phyloP scores from a whole-genome alignment of 192 early-diverging fungal genomes.

The Irineochytrium annulatum region DNA sequence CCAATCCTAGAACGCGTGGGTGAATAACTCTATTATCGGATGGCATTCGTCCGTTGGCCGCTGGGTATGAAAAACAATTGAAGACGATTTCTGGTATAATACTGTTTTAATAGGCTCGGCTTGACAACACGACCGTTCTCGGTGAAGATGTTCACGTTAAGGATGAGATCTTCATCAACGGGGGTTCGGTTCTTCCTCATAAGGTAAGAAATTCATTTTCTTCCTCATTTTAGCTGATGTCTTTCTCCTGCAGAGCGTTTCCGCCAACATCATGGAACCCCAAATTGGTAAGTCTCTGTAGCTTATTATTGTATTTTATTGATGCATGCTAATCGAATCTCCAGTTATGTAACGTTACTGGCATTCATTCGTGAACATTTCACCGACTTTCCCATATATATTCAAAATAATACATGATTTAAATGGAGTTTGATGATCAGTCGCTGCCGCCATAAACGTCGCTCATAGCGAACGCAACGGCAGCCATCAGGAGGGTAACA shows the following conservation, averaged over 20 bases:
- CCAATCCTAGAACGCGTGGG: conserved; percentile 67
- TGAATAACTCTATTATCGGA: conserved; percentile 86
- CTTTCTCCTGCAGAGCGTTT: conserved; percentile 53
- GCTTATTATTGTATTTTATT: too few species aligned
- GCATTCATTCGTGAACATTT: too few species aligned
- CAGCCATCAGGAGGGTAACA: too few species aligned
- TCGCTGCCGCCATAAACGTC: too few species aligned
- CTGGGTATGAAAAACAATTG: conserved; percentile 52
- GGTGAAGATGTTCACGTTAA: conserved; percentile 95
- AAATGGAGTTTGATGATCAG: too few species aligned
- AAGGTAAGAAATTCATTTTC: conserved; percentile 43
- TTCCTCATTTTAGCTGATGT: not conserved
- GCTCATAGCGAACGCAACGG: too few species aligned
- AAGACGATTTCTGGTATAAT: conserved; percentile 11
- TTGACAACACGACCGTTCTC: conserved; percentile 91
- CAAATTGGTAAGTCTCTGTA: conserved; percentile 98
- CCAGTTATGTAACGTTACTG: too few species aligned
- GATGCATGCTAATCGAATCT: too few species aligned
- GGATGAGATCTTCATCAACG: conserved; percentile 93
- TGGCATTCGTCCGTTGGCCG: conserved; percentile 94
- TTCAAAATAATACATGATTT: too few species aligned
- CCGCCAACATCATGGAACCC: conserved; percentile 82
- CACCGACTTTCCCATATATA: too few species aligned
- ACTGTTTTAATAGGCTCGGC: conserved; percentile 47
- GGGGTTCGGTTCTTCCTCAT: conserved; percentile 94